phyloP scores from a whole-genome alignment of 2,329 filamentous ascomycete genomes.

The Emmonsiellopsis sp. region DNA sequence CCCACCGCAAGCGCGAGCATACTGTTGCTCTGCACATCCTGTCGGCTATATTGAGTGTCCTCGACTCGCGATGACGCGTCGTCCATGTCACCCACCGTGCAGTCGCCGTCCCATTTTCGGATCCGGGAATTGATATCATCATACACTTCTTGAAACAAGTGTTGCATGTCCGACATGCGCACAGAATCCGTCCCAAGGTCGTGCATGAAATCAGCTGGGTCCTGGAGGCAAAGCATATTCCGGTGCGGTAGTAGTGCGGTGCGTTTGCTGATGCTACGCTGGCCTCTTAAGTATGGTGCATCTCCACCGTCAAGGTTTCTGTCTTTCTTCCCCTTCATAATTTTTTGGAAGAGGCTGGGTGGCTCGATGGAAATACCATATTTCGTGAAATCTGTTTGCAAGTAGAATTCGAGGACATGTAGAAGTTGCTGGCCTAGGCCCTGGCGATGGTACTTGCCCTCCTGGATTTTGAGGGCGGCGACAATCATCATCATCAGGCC shows the following conservation, averaged over 20 bases:
- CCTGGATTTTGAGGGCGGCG: constrained; percentile 41
- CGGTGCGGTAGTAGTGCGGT: constrained; percentile 25
- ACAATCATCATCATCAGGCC: constrained; percentile 49
- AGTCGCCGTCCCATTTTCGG: constrained; percentile 16
- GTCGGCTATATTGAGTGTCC: background rate
- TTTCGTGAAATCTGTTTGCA: constrained; percentile 35
- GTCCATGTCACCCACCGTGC: background rate
- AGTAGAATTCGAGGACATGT: constrained; percentile 43
- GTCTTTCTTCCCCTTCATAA: constrained; percentile 9
- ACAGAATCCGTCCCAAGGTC: constrained; percentile 45
- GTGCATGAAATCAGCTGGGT: constrained; percentile 50
- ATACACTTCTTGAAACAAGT: constrained; percentile 29
- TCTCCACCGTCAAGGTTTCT: background rate
- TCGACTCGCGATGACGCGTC: background rate
- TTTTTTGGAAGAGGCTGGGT: constrained; percentile 36
- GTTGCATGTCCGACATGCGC: constrained; percentile 43
- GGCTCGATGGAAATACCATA: constrained; percentile 44
- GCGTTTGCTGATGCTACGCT: constrained; percentile 29
- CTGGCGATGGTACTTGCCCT: constrained; percentile 21
- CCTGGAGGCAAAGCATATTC: constrained; percentile 46
- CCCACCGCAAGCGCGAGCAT: constrained; percentile 10
- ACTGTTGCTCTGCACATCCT: background rate
- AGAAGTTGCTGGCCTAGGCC: constrained; percentile 37
- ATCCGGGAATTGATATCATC: constrained; percentile 17
- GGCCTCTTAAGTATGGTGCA: constrained; percentile 25